phyloP scores from a whole-genome alignment of 169 alveolate species.

The Babesia gibsoni region DNA sequence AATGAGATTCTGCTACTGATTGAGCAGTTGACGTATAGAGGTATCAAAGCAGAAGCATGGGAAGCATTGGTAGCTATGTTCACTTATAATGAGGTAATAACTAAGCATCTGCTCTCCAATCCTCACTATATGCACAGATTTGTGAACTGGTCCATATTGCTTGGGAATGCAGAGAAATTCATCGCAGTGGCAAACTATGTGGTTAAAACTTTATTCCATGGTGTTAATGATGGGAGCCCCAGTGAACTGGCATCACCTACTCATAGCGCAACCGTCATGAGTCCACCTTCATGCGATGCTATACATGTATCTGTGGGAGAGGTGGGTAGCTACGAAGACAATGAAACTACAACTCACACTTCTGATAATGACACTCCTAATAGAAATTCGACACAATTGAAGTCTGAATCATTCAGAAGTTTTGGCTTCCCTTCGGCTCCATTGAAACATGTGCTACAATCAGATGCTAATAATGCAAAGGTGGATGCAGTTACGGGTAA shows the following conservation, averaged over 20 bases:
- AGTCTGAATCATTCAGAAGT: not conserved
- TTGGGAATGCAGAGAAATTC: slow-evolving; percentile 29
- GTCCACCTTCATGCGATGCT: too few relatives aligned
- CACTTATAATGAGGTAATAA: slow-evolving; percentile 38
- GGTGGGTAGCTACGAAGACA: not conserved
- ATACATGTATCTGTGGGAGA: not conserved
- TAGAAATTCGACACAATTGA: too few relatives aligned
- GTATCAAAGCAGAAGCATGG: slow-evolving; percentile 49
- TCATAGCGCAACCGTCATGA: too few relatives aligned
- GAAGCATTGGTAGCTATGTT: slow-evolving; percentile 43
- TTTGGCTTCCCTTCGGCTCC: not conserved
- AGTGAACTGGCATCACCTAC: too few relatives aligned
- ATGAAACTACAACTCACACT: not conserved
- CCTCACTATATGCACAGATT: slow-evolving; percentile 62
- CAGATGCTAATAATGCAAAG: too few relatives aligned
- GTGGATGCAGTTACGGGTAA: too few relatives aligned
- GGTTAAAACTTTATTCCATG: not conserved
- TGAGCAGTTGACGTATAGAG: slow-evolving; percentile 56
- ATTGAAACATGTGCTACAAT: not conserved
- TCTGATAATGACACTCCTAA: not conserved
- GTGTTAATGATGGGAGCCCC: too few relatives aligned
- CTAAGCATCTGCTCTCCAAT: slow-evolving; percentile 40
- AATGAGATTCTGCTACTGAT: slow-evolving; percentile 46
- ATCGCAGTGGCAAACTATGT: slow-evolving; percentile 15
- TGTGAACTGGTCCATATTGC: slow-evolving; percentile 21